Evolutionary conservation across 108 stramenopile genomes (phyloP), one percentile per base, ranked within the genome.

Genomic region (Nannochloropsis oceanica): DNA sequence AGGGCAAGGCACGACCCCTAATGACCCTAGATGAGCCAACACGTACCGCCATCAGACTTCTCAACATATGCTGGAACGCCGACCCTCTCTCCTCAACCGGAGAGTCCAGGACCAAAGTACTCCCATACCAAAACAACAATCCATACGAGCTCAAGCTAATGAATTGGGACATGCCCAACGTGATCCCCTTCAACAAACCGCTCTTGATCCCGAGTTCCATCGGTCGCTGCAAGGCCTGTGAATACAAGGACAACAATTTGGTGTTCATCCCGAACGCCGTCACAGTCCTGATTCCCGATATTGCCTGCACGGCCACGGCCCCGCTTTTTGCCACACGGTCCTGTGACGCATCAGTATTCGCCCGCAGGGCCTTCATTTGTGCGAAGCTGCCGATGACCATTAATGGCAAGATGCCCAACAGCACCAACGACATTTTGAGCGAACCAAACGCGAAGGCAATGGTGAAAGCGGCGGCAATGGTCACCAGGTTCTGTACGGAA

Each of bases 241-340:
- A 83, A 85, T 92, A 93, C 73, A 86, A 79, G 26, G n/a, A 79
- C 43, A 89, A 81, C 13, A 92, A 86, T 80, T 84, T 82, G 0
- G 83, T 79, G 34, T 91, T 87, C 13, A 93, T 84, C 46, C 87
- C 90, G 80, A 88, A 92, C 79, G 92, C 86, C 27, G 91, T 91
- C 12, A 94, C 93, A 25, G 92, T 93, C 25, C 92, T 87, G 50
- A 93, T 92, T 24, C 92, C 92, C 18, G 85, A 46, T 25, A 93
- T 91, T 82, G 92, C 90, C 80, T 93, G 92, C 24, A 90, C 89
- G 8, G 92, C 88, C 22, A 89, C 43, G 10, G 85, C 85, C 43
- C 82, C 44, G 20, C 85, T 82, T n/a, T 18, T 2, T 8, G 59
- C 59, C 59, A 73, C 59, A 2, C 59, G 5, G 10, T 73, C 59